Conservation (phyloP, 1,139 yeast species). For the Nadsonia commutata region DNA sequence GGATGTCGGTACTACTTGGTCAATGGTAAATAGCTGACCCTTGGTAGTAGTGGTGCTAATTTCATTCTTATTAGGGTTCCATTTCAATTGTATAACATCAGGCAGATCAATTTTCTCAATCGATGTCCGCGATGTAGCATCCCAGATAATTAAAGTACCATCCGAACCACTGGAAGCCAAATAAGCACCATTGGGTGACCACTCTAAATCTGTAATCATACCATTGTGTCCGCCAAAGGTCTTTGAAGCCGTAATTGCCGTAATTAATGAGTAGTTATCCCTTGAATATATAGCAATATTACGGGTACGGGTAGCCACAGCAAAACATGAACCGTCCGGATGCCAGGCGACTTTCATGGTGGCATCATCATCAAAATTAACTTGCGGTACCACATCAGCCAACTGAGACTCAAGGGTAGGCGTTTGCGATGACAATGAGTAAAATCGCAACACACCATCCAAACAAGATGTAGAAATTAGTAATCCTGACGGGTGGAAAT, state of each 20-base stretch:
- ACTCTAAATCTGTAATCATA: slow-evolving; percentile 35
- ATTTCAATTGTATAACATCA: slow-evolving; percentile 15
- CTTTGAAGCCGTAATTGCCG: slow-evolving; percentile 1
- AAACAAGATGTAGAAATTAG: slow-evolving; percentile 47
- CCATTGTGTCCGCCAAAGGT: slow-evolving; percentile 20
- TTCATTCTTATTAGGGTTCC: slow-evolving; percentile 25
- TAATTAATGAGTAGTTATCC: slow-evolving; percentile 10
- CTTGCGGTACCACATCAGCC: slow-evolving; percentile 20
- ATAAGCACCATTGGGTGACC: slow-evolving; percentile 47
- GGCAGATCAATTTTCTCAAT: slow-evolving; percentile 12
- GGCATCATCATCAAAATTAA: slow-evolving; percentile 25
- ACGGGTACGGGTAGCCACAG: slow-evolving; percentile 35
- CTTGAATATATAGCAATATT: slow-evolving; percentile 23
- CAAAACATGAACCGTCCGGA: slow-evolving; percentile 48
- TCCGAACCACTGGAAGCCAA: slow-evolving; percentile 41
- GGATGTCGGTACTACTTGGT: slow-evolving; percentile 5
- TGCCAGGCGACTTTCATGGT: slow-evolving; percentile 40
- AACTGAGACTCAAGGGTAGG: slow-evolving; percentile 31
- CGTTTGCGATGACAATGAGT: slow-evolving; percentile 35
- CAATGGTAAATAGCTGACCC: slow-evolving; percentile 21
- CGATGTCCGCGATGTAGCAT: slow-evolving; percentile 16
- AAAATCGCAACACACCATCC: slow-evolving; percentile 54
- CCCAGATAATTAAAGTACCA: slow-evolving; percentile 43
- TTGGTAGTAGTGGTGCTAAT: slow-evolving; percentile 20
- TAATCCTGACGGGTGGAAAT: slow-evolving; percentile 50